These are phyloP conservation scores for Cystofilobasidium bisporidii DNA, from an alignment of 768 basidiomycete genomes.

Conservation along the genomic window DNA sequence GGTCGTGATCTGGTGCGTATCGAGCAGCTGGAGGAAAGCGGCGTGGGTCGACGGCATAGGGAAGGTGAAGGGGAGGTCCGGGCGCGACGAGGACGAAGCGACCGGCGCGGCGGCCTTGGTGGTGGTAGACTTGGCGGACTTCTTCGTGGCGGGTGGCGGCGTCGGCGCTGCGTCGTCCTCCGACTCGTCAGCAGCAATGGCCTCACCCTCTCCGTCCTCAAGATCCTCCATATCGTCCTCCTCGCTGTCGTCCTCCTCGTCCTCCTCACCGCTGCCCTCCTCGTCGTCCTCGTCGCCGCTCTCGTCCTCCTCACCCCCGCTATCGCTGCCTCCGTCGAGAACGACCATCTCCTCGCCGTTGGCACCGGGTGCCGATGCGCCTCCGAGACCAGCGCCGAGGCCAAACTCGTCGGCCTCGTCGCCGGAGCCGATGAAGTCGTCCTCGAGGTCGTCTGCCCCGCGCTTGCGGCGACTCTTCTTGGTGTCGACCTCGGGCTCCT, in stretches of 20 bases:
- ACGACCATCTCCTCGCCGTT: slow-evolving; percentile 22
- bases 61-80: slow-evolving; percentile 83
- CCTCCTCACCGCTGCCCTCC: slow-evolving; percentile 2
- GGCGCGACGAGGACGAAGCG: not conserved
- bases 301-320: not conserved
- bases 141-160: not conserved
- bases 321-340: slow-evolving; percentile 14
- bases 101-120: not conserved
- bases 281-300: not conserved
- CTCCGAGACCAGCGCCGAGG: slow-evolving; percentile 30
- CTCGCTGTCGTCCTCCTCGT: not conserved
- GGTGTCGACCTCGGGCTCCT: slow-evolving; percentile 44
- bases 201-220: slow-evolving; percentile 4
- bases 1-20: slow-evolving; percentile 46
- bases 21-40: slow-evolving; percentile 76
- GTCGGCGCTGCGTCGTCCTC: not conserved
- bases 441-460: slow-evolving; percentile 76
- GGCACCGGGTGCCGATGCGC: slow-evolving; percentile 18
- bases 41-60: slow-evolving; percentile 76
- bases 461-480: slow-evolving; percentile 35
- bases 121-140: not conserved
- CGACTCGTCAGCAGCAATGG: not conserved
- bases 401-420: slow-evolving; percentile 27
- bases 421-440: slow-evolving; percentile 49
- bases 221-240: slow-evolving; percentile 2